phyloP scores from a whole-genome alignment of 2,329 filamentous ascomycete species.

The Blastomyces parvus region DNA sequence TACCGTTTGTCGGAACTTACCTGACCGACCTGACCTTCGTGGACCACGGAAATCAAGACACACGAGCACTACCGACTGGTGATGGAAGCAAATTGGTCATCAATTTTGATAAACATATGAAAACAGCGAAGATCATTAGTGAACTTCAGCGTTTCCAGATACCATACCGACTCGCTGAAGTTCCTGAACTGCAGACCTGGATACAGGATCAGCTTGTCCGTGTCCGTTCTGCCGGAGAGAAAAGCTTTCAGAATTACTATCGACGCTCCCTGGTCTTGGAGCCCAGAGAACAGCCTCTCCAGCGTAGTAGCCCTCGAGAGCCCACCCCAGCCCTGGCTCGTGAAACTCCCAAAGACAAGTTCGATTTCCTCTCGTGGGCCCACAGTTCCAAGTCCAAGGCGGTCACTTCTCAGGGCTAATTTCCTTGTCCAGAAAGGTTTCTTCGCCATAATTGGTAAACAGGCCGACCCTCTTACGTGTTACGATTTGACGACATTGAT shows the following conservation, averaged over 20 bases:
- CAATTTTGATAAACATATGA: conserved; percentile 96
- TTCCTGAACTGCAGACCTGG: conserved; percentile 90
- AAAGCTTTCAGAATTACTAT: conserved; percentile 60
- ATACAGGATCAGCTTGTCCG: conserved; percentile 70
- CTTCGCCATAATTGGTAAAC: background rate
- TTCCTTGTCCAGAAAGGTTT: conserved; percentile 1
- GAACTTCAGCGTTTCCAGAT: conserved; percentile 95
- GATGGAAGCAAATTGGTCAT: conserved; percentile 63
- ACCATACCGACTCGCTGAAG: conserved; percentile 70
- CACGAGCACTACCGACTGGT: conserved; percentile 62
- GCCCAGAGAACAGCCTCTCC: conserved; percentile 41
- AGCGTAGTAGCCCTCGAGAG: conserved; percentile 19
- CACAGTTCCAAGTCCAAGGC: conserved; percentile 36
- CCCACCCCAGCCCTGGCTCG: conserved; percentile 24
- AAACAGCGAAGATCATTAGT: conserved; percentile 89
- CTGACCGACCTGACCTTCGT: conserved; percentile 93
- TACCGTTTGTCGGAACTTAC: conserved; percentile 94
- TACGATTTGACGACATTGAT: conserved; percentile 19
- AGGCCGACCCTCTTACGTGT: conserved; percentile 10
- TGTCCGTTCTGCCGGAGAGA: conserved; percentile 57
- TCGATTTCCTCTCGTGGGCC: conserved; percentile 45
- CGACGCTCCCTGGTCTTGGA: conserved; percentile 77
- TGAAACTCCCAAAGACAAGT: conserved; percentile 41
- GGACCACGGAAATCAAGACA: conserved; percentile 83
- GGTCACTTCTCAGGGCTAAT: conserved; percentile 27